Base-by-base conservation (phyloP, 2,329 filamentous ascomycete species). In the Albifimbria verrucaria region DNA sequence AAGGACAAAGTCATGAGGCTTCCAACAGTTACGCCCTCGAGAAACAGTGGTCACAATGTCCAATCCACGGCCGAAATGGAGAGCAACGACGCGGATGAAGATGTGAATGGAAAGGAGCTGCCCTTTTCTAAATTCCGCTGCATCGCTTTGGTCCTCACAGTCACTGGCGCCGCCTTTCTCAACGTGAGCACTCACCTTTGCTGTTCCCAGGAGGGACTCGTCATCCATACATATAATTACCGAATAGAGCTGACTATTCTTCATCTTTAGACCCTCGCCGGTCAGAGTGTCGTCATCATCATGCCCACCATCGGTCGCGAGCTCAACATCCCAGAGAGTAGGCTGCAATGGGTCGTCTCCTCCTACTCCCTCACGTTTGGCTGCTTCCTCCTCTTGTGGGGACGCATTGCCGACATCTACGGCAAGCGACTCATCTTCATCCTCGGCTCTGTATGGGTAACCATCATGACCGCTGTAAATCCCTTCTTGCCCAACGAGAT, bases 401-500 rank as follows among this genome's bases (percentile, higher is more conserved):
- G 85, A 23, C 77, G 85, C 20, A 77, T 88, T 21, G 86, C 82
- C 52, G 85, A 89, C 64, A 77, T 88, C 44, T 87, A 84, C 57
- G 85, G 85, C 52, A 86, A 86, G 64, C 77, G 85, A 9, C 71
- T 78, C 44, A 85, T 88, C 57, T 89, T 88, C 66, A 76, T 88
- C 24, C 73, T 74, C 54, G 86, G 85, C 0, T 85, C 83, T 2
- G 76, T 79, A 7, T 88, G 85, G 78, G 78, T 88, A 7, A 80
- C 84, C 0, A 66, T 77, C 1, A 79, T 80, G 0, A 81, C 82
- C 3, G 73, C 85, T 4, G 72, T 79, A 12, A 84, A 85, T 55
- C 84, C 87, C 0, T 88, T 89, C 60, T 66, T 87, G 15, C 79
- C 78, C 0, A 83, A 83, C 55, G 87, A 90, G 66, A 84, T 89